A percentile compares a stretch with the other conserved stretches of the same genome.
Conservation (phyloP, 2,329 filamentous ascomycete species). For the Hypoxylon sp. region DNA sequence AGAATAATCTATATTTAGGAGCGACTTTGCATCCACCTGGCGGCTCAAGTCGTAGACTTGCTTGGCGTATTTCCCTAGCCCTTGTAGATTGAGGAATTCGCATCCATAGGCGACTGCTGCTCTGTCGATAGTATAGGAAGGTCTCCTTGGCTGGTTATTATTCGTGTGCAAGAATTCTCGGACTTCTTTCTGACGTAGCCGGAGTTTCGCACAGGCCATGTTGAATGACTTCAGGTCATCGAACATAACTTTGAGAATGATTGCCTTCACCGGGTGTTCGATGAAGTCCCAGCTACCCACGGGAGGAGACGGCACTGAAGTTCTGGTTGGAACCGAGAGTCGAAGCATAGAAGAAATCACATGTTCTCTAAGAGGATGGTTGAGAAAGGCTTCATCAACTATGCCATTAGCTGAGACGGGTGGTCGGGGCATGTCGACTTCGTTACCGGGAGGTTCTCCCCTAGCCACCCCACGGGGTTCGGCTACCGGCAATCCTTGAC, state of each 20-base stretch:
- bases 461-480: too few species aligned
- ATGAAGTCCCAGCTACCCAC: constrained; percentile 11
- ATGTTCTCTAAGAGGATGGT: background rate
- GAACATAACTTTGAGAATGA: constrained; percentile 13
- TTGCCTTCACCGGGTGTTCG: constrained; percentile 13
- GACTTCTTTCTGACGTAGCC: constrained; percentile 6
- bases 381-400: background rate
- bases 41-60: background rate
- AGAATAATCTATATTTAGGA: background rate
- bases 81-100: constrained; percentile 1
- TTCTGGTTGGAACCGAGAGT: background rate
- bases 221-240: constrained; percentile 13
- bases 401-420: background rate
- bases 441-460: background rate
- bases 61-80: background rate
- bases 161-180: background rate
- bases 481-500: background rate
- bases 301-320: background rate
- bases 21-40: background rate
- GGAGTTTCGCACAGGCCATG: constrained; percentile 1
- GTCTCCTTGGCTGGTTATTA: background rate
- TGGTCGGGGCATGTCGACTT: background rate
- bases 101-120: constrained; percentile 12
- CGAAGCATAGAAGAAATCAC: constrained; percentile 1
- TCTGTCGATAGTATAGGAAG: too few species aligned